Evolutionary conservation across 371 early-diverging fungal species (phyloP), one percentile per base, ranked within the genome.

Genomic region (Dichotomocladium elegans): DNA sequence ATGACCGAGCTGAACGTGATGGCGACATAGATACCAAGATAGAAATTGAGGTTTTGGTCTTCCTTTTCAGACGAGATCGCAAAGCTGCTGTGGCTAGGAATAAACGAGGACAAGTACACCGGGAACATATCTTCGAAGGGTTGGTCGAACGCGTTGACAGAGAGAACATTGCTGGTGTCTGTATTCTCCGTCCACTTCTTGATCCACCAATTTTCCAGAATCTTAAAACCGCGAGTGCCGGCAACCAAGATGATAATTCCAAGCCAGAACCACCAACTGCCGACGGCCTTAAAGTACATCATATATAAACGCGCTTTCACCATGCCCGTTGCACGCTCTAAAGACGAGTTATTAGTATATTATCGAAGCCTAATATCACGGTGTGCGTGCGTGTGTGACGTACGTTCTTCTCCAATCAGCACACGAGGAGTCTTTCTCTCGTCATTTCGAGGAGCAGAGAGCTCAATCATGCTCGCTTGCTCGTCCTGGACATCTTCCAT

Each of bases 131-230:
- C n/a, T n/a, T n/a, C n/a, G n/a, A n/a, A n/a, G n/a, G n/a, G n/a
- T n/a, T n/a, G n/a, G n/a, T n/a, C n/a, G n/a, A n/a, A n/a, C n/a
- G n/a, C n/a, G n/a, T n/a, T n/a, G n/a, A n/a, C n/a, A n/a, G n/a
- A n/a, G n/a, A n/a, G n/a, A n/a, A n/a, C n/a, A 12, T 37, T 37
- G 37, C 7, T 37, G 37, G n/a, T 37, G n/a, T n/a, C 10, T n/a
- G n/a, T 9, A 9, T 37, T 37, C 10, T 37, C 37, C 14, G 79
- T 68, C 85, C 85, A 85, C 41, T 67, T 62, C 55, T 81, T 79
- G 7, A 85, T 60, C 82, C 82, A 85, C 54, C 77, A 74, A 0
- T 58, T 69, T 47, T 75, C 81, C 1, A 63, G 53, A 10, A 85
- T 66, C 17, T 80, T 79, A 17, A 85, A 41, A 15, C 51, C 52